Evolutionary conservation across 2,329 filamentous ascomycete species (phyloP), one percentile per base, ranked within the genome.

Genomic region (Cyphellophora europaea): DNA sequence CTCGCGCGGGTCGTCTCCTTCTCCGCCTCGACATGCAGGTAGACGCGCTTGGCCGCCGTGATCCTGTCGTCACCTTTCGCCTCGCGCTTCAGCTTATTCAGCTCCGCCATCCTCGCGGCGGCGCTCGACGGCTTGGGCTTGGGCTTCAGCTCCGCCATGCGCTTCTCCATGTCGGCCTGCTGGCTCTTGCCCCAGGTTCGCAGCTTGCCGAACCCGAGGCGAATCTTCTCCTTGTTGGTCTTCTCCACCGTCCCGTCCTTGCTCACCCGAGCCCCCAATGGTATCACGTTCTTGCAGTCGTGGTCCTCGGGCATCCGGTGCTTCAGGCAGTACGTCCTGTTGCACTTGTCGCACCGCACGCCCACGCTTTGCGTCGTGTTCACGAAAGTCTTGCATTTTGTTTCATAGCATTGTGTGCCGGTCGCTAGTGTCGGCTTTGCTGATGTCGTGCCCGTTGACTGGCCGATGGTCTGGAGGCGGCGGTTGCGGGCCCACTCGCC

Each of bases 61-160:
- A 95, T 60, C 50, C 86, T 89, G 6, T 77, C 77, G 45, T 96
- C 89, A 1, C 93, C 93, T 62, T 94, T 95, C 2, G 91, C 89
- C 1, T 73, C 77, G 55, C 81, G 82, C 64, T 94, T 95, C 27
- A 98, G 66, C 6, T 72, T 75, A 44, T 86, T 86, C 5, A 89
- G 67, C 5, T 81, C 83, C 3, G 78, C 66, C 12, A 83, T 49
- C 2, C 79, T 72, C 32, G 78, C 74, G 0, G 81, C 72, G 0
- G 79, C 71, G 1, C 69, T 72, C 21, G 71, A 70, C 2, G 76
- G 72, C 52, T 77, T 78, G 11, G 77, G 67, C 52, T 77, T 78
- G 10, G 77, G 67, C 48, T 76, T 77, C 21, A 25, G n/a, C 21
- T 25, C 21, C 12, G 14, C 15, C 30, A 32, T 16, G 12, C 30